Base-by-base conservation (phyloP, 371 early-diverging fungal genomes). In the Cokeromyces recurvatus region DNA sequence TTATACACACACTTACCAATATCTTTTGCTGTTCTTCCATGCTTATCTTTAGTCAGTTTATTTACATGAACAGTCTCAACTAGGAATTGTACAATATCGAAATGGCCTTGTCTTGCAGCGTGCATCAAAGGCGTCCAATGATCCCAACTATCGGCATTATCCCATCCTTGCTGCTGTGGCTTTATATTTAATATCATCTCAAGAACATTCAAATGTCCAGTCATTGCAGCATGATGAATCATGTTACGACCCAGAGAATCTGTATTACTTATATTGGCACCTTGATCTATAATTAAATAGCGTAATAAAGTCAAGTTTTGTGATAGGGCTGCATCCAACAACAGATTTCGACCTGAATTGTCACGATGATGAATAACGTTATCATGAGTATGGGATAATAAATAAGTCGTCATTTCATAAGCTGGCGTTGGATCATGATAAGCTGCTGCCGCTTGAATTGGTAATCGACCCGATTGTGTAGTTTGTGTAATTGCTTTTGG, bases 191-290 rank as follows among this genome's bases (percentile, higher is more conserved):
- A 16, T 11, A 77, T 37, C 2, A 64, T 17, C 38, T 56, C 29
- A 9, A 75, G 34, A 8, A 68, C 43, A 15, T 66, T 56, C 36
- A 63, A 37, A 42, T 67, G 61, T 2, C 71, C 74, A 38, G 68
- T 55, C 70, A 75, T 74, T 12, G 78, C 67, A 32, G 69, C 71
- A 59, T 73, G 70, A 56, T 78, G 78, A 24, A 71, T 57, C 39
- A 66, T 62, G 27, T 46, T 63, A 22, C 78, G 56, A 21, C 75
- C 75, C 9, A 75, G 38, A 19, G 69, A 55, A 38, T 74, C 78
- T 3, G 51, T 31, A 34, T 62, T 60, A 42, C 65, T 65, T 40
- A 65, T 59, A 53, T 68, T 42, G n/a, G 66, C 67, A 3, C 58
- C 60, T 29, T 59, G 43, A 15, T 53, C 53, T 14, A 21, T 4